Evolutionary conservation across 805 yeast species (phyloP), one percentile per base, ranked within the genome.

Genomic region (Saccharomyces mikatae): DNA sequence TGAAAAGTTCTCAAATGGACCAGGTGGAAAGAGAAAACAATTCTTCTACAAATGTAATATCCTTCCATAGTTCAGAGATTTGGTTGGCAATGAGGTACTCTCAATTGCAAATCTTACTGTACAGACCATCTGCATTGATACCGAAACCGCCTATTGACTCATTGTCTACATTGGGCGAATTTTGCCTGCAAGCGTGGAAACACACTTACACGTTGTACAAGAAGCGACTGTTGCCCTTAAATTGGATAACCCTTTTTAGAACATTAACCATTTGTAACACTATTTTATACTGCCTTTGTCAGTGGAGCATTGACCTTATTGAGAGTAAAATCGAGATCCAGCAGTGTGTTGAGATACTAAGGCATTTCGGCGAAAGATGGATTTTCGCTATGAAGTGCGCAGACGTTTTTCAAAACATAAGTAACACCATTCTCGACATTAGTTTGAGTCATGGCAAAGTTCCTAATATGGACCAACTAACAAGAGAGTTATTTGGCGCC

Each of bases 201-300:
- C 75, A 73, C 59, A 75, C 79, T 1, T 78, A 78, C 64, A 73
- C 71, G 46, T 57, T 79, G 3, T 79, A 75, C 64, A 72, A 74
- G 46, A 69, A 75, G 9, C 75, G 73, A 50, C 59, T 75, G 46
- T 61, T 79, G 31, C 82, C 82, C 0, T 62, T 76, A 55, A 78
- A 76, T 54, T 79, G 83, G 83, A 74, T 77, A 22, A 76, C 80
- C 1, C 60, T 76, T 9, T 74, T 76, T 58, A 68, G 80, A 52
- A 74, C 79, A 27, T 56, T 79, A 30, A 74, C 77, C 14, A 71
- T 72, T n/a, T 77, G 81, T 62, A 73, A 80, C 22, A 74, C 79
- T 1, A 68, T 79, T 21, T 60, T 79, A 2, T 76, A 72, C 58
- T 78, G 82, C 58, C 57, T 79, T 21, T 74, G 79, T 51, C 76